Evolutionary conservation across 139 green algal genomes (phyloP), one percentile per base, ranked within the genome.

Genomic region (Chlorella sorokiniana): DNA sequence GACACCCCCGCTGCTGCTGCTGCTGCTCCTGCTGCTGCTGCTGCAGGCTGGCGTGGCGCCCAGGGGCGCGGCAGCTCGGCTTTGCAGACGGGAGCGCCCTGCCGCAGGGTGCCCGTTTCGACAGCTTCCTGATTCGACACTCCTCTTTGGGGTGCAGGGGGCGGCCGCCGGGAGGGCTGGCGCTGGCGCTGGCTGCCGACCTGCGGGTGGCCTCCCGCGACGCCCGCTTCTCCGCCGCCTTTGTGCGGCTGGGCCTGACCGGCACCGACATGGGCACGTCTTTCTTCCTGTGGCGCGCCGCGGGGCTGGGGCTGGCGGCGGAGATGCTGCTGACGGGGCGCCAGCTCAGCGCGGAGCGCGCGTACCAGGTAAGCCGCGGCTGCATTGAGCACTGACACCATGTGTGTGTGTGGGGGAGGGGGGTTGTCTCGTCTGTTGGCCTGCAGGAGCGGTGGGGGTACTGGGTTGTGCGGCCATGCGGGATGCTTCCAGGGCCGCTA

Each of bases 301-400:
- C 78, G 22, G 84, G 84, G n/a, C 63, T 79, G 65, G 79, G 79
- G 14, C 44, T 83, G 10, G 73, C 84, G 0, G 37, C 79, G 2
- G 84, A 88, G 72, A 33, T 82, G 69, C 71, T 88, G 62, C 73
- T 88, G 70, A 88, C 84, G 33, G 84, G 84, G n/a, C 62, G 79
- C 2, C 33, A 41, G 22, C 25, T 88, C 45, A 23, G 33, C 29
- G 71, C 79, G 5, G 38, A 84, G 31, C 78, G 76, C 5, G 84
- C 84, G 1, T 85, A 79, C 25, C 78, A 83, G 78, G 78, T 45
- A 52, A 3, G 44, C 2, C 2, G 10, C 0, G 16, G 63, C 22
- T 33, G 63, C 25, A 31, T 56, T 40, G 63, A 29, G 33, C 56
- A 45, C 9, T 16, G 63, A 29, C 63, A n/a, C n/a, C n/a, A n/a